Base-by-base conservation (phyloP, 176 grass and related monocot species). In the Cymbopogon citratus region DNA sequence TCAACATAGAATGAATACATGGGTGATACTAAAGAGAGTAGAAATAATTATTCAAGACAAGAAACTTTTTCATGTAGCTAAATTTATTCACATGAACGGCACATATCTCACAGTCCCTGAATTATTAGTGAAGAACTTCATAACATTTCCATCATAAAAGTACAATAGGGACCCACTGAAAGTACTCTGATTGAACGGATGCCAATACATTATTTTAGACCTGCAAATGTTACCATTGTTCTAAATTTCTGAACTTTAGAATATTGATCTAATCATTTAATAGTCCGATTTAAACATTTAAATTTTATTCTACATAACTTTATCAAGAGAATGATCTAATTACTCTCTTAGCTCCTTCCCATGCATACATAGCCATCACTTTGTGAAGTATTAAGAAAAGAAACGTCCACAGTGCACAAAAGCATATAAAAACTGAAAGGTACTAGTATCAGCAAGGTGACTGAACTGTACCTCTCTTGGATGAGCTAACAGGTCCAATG, bases 401-500 rank as follows among this genome's bases (percentile, higher is more conserved):
- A n/a, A n/a, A 2, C 1, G 31, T 48, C 16, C 19, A 66, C 62
- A 34, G 18, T 64, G 76, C 26, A 21, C 25, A 23, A 76, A 48
- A 45, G 18, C 40, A 24, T 24, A 6, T 51, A 66, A 66, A 51
- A 38, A 67, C n/a, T n/a, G 36, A n/a, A 33, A 49, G 12, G 77
- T 2, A 23, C 43, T 66, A 51, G 61, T 66, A 79, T 35, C 18
- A 46, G 26, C 62, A 35, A 36, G 19, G 28, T 68, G 43, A 66
- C 1, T 68, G 3, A 16, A 52, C 12, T 52, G 63, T 80, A 80
- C 77, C 77, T 80, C 77, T 68, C 7, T 2, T 80, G 63, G 19
- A 68, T 68, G 63, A 52, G 77, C 77, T 52, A 80, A 18, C 12
- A 80, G 44, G 3, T 52, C 63, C 77, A 80, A 35, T 25, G 6